A percentile compares a stretch with the other conserved stretches of the same genome.
Conservation (phyloP, 305 asterid species). For the Solanum chacoense region DNA sequence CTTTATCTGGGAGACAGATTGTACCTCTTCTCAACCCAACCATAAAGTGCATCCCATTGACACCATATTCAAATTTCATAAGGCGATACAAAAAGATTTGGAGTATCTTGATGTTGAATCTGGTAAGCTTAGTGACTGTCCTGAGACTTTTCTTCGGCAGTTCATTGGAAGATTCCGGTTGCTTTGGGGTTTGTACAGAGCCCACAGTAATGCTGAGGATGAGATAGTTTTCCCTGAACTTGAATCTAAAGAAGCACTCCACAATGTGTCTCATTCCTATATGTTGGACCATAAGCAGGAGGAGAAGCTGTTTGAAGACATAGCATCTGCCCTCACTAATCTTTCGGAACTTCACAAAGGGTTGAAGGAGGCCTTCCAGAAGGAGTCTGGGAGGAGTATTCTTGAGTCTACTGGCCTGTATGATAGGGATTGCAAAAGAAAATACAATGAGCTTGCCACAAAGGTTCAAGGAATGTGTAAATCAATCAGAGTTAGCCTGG, state of each 20-base stretch:
- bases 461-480: conserved; percentile 48
- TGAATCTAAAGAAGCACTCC: conserved; percentile 39
- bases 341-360: conserved; percentile 24
- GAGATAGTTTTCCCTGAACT: conserved; percentile 43
- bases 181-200: conserved; percentile 38
- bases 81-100: conserved; percentile 39
- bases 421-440: conserved; percentile 8
- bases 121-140: conserved; percentile 26
- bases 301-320: conserved; percentile 32
- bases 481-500: conserved; percentile 33
- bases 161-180: conserved; percentile 36
- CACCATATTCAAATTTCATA: conserved; percentile 37
- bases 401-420: background rate
- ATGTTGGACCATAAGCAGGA: conserved; percentile 44
- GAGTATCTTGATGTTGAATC: conserved; percentile 43
- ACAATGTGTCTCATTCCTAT: conserved; percentile 42
- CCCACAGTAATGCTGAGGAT: conserved; percentile 44
- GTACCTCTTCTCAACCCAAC: conserved; percentile 11
- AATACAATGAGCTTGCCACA: conserved; percentile 35
- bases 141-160: conserved; percentile 27
- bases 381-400: background rate
- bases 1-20: conserved; percentile 33
- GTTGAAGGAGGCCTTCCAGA: conserved; percentile 6
- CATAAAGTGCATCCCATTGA: conserved; percentile 32
- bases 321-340: conserved; percentile 25